Base-by-base conservation (phyloP, 805 yeast species). In the Zygosaccharomyces bailii region DNA sequence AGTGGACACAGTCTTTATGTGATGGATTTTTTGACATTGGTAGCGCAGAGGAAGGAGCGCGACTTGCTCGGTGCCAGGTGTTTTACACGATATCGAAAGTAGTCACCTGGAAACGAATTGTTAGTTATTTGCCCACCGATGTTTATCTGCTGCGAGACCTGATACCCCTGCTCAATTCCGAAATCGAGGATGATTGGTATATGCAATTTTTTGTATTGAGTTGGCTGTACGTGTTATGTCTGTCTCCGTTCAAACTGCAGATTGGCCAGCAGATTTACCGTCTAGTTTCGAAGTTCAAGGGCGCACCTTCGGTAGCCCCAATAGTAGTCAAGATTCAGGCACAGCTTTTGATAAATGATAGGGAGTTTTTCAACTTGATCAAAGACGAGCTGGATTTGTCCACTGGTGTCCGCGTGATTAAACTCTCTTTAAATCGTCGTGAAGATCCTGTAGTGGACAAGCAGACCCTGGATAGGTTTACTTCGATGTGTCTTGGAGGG, bases 171-270 rank as follows among this genome's bases (percentile, higher is more conserved):
- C 44, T 74, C 5, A 6, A 20, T 0, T 40, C 45, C 5, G 31
- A 33, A 4, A 10, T 48, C 5, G 37, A 57, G 43, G 42, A 39
- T 4, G 35, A 50, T 5, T 79, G 84, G 86, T 69, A 73, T 39
- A 69, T 68, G 23, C 57, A 66, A 27, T 80, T 68, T 45, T 62
- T 82, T 8, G 57, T 80, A 33, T 62, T 88, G 6, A 67, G 84
- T 2, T 90, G 96, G 96, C 70, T 87, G 7, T 74, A 83, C 0
- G 78, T 82, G 7, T 65, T 89, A 17, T 74, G 80, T 0, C 66
- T 85, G n/a, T 78, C 82, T 0, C 97, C 98, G 0, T 89, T 90
- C 56, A 73, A 77, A 1, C 66, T 90, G 19, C 60, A 74, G 4
- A 32, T 46, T 23, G 50, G 54, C 1, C 42, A 59, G 2, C 53